phyloP scores from a whole-genome alignment of 441 rosid species.

The Adansonia rubrostipa region DNA sequence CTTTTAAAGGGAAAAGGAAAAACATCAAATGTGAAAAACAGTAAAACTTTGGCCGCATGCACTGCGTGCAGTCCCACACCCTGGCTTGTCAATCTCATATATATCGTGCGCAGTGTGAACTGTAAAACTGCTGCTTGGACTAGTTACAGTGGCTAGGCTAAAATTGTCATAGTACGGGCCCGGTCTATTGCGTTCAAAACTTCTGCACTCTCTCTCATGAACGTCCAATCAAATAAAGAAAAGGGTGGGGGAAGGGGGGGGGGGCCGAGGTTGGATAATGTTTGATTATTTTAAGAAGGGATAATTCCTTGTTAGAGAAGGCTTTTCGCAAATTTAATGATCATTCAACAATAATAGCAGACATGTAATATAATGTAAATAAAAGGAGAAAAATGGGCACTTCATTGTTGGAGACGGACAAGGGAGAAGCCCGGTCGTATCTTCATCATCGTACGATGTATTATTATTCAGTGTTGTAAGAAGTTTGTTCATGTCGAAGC shows the following conservation, averaged over 20 bases:
- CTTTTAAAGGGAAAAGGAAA: too few relatives aligned
- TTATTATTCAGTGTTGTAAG: constrained; percentile 25
- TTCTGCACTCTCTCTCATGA: neutral
- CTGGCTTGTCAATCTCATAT: too few relatives aligned
- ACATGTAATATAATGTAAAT: neutral
- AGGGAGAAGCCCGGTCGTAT: constrained; percentile 31
- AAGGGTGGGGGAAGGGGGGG: neutral
- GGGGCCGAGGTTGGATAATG: neutral
- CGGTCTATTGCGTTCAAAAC: neutral
- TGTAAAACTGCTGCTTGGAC: neutral
- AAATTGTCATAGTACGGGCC: neutral
- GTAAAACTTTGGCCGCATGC: too few relatives aligned
- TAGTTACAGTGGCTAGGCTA: neutral
- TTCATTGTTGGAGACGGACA: neutral
- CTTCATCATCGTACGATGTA: constrained; percentile 28
- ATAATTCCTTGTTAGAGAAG: neutral
- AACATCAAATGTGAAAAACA: too few relatives aligned
- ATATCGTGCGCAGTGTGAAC: too few relatives aligned
- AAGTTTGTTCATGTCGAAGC: constrained; percentile 24
- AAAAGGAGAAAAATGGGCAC: constrained; percentile 8
- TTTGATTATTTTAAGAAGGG: constrained; percentile 14
- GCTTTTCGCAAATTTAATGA: neutral
- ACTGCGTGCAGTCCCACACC: too few relatives aligned
- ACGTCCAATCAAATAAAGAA: neutral
- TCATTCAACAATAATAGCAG: neutral